These are phyloP conservation scores for Geotrichum cucujoidarum DNA, from an alignment of 1,139 yeast species.

Conservation along the genomic window DNA sequence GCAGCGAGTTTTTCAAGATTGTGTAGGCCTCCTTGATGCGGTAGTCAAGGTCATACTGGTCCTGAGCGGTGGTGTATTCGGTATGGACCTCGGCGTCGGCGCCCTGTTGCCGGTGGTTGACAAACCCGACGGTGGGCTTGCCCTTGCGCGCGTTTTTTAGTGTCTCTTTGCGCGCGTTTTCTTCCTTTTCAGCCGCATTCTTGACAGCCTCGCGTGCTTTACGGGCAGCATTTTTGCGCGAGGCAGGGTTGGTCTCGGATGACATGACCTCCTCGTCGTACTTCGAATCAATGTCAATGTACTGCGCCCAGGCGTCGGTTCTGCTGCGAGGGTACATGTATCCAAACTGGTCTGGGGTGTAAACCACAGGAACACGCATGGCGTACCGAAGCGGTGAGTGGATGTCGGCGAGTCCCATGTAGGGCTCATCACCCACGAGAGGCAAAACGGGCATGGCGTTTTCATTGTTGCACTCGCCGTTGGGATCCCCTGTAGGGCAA, in stretches of 20 bases:
- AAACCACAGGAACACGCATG: conserved; percentile 25
- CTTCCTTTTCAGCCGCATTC: not conserved
- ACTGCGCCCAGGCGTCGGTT: conserved; percentile 25
- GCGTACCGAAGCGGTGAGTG: conserved; percentile 18
- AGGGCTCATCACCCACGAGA: conserved; percentile 29
- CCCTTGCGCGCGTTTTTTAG: not conserved
- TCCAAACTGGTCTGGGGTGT: conserved; percentile 29
- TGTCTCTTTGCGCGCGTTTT: not conserved
- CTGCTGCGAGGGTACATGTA: conserved; percentile 24
- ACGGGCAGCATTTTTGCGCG: not conserved
- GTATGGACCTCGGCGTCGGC: not conserved
- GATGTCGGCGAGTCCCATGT: conserved; percentile 23
- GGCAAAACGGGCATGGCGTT: conserved; percentile 27
- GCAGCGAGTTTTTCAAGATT: not conserved
- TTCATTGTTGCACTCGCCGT: conserved; percentile 18
- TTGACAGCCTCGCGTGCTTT: not conserved
- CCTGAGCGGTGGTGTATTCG: too few relatives aligned
- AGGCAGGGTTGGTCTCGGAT: not conserved
- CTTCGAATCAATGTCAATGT: conserved; percentile 26
- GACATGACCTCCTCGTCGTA: conserved; percentile 15
- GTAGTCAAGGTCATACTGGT: too few relatives aligned
- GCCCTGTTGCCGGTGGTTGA: not conserved
- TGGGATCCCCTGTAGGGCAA: conserved; percentile 20
- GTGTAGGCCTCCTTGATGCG: not conserved
- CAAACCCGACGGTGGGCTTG: not conserved